Conservation (phyloP, 2,329 filamentous ascomycete genomes). For the Colletotrichum sp. region DNA sequence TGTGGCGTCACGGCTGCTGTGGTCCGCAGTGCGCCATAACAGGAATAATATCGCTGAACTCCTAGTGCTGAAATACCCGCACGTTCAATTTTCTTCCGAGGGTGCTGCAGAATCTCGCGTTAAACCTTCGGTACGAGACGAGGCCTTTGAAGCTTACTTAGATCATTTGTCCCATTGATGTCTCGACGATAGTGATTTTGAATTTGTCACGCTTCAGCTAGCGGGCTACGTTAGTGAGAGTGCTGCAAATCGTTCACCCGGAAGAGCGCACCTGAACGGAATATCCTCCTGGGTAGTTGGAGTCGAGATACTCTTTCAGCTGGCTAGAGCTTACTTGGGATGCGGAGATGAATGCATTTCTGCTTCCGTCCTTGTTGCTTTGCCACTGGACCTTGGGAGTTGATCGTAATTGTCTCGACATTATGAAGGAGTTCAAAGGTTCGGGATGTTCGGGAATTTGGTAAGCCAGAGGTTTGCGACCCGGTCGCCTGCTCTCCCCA, state of each 20-base stretch:
- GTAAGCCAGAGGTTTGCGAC: not conserved
- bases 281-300: not conserved
- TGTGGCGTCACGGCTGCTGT: not conserved
- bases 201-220: slow-evolving; percentile 9
- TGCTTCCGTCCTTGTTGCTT: not conserved
- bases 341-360: not conserved
- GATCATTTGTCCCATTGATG: not conserved
- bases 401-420: not conserved
- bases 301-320: slow-evolving; percentile 1
- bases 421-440: not conserved
- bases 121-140: not conserved
- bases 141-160: not conserved
- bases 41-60: not conserved
- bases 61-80: not conserved
- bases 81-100: not conserved
- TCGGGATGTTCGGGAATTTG: not conserved
- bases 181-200: not conserved
- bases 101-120: not conserved
- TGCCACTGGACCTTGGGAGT: not conserved
- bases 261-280: not conserved
- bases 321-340: slow-evolving; percentile 1
- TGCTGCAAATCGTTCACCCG: not conserved
- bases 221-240: accelerated
- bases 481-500: not conserved
- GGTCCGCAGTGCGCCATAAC: not conserved